Conservation (phyloP, 371 early-diverging fungal species). For the Saksenaea vasiformis region DNA sequence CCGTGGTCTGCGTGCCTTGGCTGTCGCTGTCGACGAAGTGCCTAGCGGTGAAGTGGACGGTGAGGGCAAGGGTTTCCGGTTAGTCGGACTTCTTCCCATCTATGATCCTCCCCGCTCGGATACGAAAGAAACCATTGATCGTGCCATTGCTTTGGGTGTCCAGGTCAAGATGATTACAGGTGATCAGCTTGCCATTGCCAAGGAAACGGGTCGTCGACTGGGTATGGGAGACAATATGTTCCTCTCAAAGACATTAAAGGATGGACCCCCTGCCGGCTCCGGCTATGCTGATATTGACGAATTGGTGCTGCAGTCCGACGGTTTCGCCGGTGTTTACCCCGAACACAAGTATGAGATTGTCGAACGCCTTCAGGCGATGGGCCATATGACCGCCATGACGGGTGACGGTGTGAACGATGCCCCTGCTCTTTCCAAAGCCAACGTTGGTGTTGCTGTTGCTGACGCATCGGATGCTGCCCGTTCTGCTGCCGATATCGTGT, state of each 20-base stretch:
- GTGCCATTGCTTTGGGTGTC: conserved; percentile 84
- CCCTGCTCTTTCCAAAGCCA: conserved; percentile 87
- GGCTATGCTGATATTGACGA: conserved; percentile 81
- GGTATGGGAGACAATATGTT: conserved; percentile 75
- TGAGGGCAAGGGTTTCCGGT: conserved; percentile 55
- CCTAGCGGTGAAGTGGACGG: conserved; percentile 44
- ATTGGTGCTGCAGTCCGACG: conserved; percentile 75
- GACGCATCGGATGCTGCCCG: conserved; percentile 77
- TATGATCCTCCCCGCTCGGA: conserved; percentile 89
- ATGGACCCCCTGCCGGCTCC: conserved; percentile 64
- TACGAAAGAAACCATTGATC: conserved; percentile 81
- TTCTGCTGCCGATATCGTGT: conserved; percentile 76
- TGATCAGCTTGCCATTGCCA: conserved; percentile 91
- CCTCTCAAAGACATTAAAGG: conserved; percentile 74
- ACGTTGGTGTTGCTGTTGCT: conserved; percentile 84
- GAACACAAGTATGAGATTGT: conserved; percentile 96
- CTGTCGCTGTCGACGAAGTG: conserved; percentile 71
- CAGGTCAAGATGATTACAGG: conserved; percentile 96
- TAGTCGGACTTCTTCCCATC: conserved; percentile 72
- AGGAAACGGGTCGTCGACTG: conserved; percentile 78
- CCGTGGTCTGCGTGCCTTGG: conserved; percentile 86
- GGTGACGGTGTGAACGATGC: conserved; percentile 98
- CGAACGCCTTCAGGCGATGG: conserved; percentile 80
- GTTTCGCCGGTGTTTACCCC: conserved; percentile 91
- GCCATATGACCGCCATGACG: conserved; percentile 87